phyloP scores from a whole-genome alignment of 164 flowering plant species.

The Vitis cinerea region DNA sequence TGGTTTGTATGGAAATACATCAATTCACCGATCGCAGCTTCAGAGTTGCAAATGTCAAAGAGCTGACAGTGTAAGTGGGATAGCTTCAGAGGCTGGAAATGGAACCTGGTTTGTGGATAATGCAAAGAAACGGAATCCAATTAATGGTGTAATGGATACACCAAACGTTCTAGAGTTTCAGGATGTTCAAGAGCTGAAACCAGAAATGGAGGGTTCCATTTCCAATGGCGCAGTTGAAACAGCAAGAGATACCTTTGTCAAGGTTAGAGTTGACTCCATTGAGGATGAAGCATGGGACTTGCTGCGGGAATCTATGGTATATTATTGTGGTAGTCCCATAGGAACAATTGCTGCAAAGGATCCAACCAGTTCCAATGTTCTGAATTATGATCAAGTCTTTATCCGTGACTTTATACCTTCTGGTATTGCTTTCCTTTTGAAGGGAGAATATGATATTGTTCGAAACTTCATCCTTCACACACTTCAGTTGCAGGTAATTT shows the following conservation, averaged over 20 bases:
- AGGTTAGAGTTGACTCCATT: slow-evolving; percentile 19
- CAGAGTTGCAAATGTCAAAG: slow-evolving; percentile 35
- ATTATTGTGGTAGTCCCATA: slow-evolving; percentile 54
- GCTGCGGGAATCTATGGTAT: slow-evolving; percentile 42
- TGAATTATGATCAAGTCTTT: slow-evolving; percentile 67
- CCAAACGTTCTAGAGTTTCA: slow-evolving; percentile 26
- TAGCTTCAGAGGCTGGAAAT: slow-evolving; percentile 25
- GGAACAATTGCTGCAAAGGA: slow-evolving; percentile 69
- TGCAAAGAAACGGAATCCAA: slow-evolving; percentile 22
- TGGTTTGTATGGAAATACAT: not conserved
- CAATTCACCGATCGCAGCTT: slow-evolving; percentile 2
- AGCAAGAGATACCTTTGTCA: slow-evolving; percentile 9
- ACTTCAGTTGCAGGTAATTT: slow-evolving; percentile 58
- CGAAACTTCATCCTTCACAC: slow-evolving; percentile 57
- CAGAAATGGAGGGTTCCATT: slow-evolving; percentile 12
- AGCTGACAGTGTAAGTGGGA: slow-evolving; percentile 28
- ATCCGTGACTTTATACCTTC: slow-evolving; percentile 66
- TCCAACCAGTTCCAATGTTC: slow-evolving; percentile 37
- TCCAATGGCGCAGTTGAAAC: slow-evolving; percentile 25
- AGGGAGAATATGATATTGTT: slow-evolving; percentile 64
- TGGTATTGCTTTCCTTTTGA: slow-evolving; percentile 61
- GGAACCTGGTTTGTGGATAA: slow-evolving; percentile 32
- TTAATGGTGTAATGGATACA: slow-evolving; percentile 11
- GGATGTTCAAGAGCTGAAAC: slow-evolving; percentile 15
- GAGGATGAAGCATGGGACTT: slow-evolving; percentile 67